These are phyloP conservation scores for Tuber microsphaerosporum DNA, from an alignment of 495 filamentous ascomycete species.

Conservation along the genomic window DNA sequence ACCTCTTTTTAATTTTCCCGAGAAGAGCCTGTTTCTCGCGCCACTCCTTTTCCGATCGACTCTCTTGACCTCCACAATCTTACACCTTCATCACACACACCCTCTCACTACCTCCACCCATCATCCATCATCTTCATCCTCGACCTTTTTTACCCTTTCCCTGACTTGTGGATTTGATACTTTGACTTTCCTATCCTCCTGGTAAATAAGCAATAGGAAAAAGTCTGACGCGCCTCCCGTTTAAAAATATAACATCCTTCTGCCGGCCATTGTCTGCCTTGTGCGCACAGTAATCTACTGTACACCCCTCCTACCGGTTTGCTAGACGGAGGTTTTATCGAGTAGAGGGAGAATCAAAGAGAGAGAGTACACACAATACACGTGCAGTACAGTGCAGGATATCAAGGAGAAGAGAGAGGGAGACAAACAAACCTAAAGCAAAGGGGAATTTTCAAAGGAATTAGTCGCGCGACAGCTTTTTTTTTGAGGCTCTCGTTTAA, in stretches of 20 bases:
- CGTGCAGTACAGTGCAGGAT: background rate
- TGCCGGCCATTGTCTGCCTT: conserved; percentile 4
- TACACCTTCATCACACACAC: background rate
- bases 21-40: background rate
- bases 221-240: conserved; percentile 2
- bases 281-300: conserved; percentile 1
- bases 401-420: background rate
- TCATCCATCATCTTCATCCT: background rate
- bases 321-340: conserved; percentile 3
- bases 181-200: conserved; percentile 6
- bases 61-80: background rate
- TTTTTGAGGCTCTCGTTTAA: conserved; percentile 7
- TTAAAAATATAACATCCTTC: conserved; percentile 5
- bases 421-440: conserved; percentile 1
- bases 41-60: conserved; percentile 1
- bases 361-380: background rate
- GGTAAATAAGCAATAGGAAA: conserved; percentile 7
- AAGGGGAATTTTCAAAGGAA: conserved; percentile 8
- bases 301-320: conserved; percentile 5
- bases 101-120: background rate
- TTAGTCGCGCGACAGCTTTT: conserved; percentile 30
- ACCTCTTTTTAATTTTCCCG: background rate
- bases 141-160: background rate
- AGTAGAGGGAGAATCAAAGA: conserved; percentile 2
- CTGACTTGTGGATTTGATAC: conserved; percentile 1